Base-by-base conservation (phyloP, 495 filamentous ascomycete species). In the Hyaloscypha variabilis region DNA sequence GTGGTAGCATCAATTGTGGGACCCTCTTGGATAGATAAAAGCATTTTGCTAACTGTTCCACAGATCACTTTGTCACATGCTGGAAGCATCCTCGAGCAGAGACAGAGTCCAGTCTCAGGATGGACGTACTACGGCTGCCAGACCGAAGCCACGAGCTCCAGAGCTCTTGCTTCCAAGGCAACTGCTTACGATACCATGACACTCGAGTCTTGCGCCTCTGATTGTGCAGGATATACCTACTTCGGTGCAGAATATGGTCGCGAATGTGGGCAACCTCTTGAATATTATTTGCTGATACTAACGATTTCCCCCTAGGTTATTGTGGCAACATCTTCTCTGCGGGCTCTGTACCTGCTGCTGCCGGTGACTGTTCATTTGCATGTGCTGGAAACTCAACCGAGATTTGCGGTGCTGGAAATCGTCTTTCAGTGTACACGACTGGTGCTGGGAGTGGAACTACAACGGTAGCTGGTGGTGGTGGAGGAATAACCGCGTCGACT, bases 231-330 rank as follows among this genome's bases (percentile, higher is more conserved):
- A 5, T 83, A 73, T 51, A 71, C 73, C 23, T 79, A 78, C 60
- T 82, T 73, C 66, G 83, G 78, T 8, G 77, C 77, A 14, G 83
- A 85, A 67, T 85, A 82, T 61, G 78, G 78, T 4, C 71, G 80
- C 42, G 81, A 85, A 67, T 84, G 81, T 77, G 72, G 74, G 71
- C 51, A 19, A 6, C 25, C 21, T 46, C 6, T 17, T 46, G 11
- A 19, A 4, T 19, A 17, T 3, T 17, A 1, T 17, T 19, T 46
- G 14, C 39, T 46, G 11, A 46, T 46, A 4, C 39, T 46, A 11
- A 46, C 17, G 19, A 28, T 6, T 17, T 29, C 25, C 23, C 21
- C n/a, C n/a, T n/a, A 63, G 60, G 65, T 28, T 72, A 64, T 29
- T 79, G 77, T 58, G 77, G 70, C 1, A 68, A 68, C 54, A 58